Evolutionary conservation across 768 basidiomycete species (phyloP), one percentile per base, ranked within the genome.

Genomic region (Hygrocybe coccinea): DNA sequence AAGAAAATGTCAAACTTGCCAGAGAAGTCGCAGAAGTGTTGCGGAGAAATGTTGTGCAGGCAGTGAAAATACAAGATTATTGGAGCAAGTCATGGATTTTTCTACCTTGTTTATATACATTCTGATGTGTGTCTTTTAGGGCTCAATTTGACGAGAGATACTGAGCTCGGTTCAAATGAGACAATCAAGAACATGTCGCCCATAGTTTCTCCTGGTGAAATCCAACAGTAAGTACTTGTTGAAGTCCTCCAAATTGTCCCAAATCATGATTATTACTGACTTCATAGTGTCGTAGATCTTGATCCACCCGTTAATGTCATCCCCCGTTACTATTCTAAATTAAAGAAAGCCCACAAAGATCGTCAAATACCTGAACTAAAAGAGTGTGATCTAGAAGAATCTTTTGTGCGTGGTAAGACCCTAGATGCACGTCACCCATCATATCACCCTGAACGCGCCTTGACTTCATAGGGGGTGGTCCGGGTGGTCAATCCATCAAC

Each of bases 401-500:
- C 77, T 19, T 95, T 95, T 69, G 87, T 95, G 50, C 79, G 90
- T 68, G 93, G 93, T 89, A 73, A 60, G 52, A 43, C 19, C n/a
- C 7, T 46, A 19, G 10, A 44, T 33, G 39, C 11, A 45, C 24
- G 15, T 19, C 44, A 21, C 7, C 22, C 37, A 41, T 5, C 21
- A 29, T 12, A 60, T 46, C 51, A 41, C 59, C 11, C 11, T 19
- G 14, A 12, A 7, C 12, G n/a, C 44, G 50, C 52, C 37, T 12
- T 33, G 52, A 43, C 50, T 19, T 22, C 47, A 24, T 64, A 93
- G 91, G 91, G 44, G 86, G 89, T 65, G 94, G 92, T 15, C 92
- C 93, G 58, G 94, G 94, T 25, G 94, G 94, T n/a, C 94, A 97
- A 77, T 93, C 91, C 24, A 86, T 95, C 67, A 95, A 97, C 77